Conservation (phyloP, 2,329 filamentous ascomycete species). For the Sporothrix mexicana region DNA sequence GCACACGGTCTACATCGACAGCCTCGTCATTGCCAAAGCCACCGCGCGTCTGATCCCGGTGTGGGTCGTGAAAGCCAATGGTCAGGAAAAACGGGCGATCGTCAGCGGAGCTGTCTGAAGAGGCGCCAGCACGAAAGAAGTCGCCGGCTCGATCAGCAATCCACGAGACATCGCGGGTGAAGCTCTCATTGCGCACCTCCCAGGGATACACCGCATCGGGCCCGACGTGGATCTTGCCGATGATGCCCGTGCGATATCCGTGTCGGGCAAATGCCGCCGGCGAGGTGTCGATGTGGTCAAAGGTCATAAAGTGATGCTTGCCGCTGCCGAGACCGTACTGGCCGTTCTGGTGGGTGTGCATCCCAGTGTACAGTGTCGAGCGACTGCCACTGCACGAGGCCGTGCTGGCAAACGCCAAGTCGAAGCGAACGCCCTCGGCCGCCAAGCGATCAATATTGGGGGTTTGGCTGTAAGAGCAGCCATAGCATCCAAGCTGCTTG, state of each 20-base stretch:
- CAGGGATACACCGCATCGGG: constrained; percentile 50
- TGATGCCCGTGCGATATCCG: constrained; percentile 54
- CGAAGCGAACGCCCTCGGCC: constrained; percentile 46
- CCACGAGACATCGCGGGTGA: constrained; percentile 51
- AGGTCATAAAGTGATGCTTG: constrained; percentile 52
- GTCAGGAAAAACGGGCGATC: constrained; percentile 52
- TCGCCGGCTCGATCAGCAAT: constrained; percentile 47
- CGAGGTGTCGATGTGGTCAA: constrained; percentile 51
- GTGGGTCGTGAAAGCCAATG: constrained; percentile 55
- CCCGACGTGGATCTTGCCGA: constrained; percentile 57
- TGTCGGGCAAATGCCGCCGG: constrained; percentile 48
- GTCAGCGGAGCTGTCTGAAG: constrained; percentile 42
- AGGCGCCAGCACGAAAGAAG: too few relatives aligned
- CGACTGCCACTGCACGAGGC: constrained; percentile 56
- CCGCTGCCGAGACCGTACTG: constrained; percentile 52
- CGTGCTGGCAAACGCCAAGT: constrained; percentile 51
- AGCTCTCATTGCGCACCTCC: constrained; percentile 51
- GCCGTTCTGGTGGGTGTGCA: constrained; percentile 56
- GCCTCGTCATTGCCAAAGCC: constrained; percentile 54
- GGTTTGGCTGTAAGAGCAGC: constrained; percentile 42
- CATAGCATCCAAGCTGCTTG: constrained; percentile 35
- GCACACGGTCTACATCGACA: constrained; percentile 36
- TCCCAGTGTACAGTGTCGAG: constrained; percentile 56
- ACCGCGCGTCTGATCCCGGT: constrained; percentile 50
- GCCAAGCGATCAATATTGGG: constrained; percentile 52